These are phyloP conservation scores for Annulohypoxylon stygium DNA, from an alignment of 495 filamentous ascomycete species.

Conservation along the genomic window DNA sequence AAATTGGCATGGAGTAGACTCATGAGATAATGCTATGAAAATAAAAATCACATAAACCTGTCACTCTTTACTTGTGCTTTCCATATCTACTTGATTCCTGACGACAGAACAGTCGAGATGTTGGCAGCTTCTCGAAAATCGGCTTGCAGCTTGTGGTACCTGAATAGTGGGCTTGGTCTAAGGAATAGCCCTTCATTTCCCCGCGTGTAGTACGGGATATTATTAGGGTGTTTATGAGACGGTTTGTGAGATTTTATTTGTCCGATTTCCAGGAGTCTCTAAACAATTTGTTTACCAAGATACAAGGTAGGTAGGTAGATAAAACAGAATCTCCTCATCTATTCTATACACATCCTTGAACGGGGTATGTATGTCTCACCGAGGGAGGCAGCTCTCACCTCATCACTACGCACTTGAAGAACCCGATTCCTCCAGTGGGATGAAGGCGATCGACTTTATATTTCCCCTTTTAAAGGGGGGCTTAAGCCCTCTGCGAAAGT, in stretches of 20 bases:
- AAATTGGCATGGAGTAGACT: not conserved
- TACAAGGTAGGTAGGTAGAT: not conserved
- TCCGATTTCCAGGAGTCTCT: not conserved
- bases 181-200: not conserved
- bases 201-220: not conserved
- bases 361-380: slow-evolving; percentile 11
- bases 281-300: not conserved
- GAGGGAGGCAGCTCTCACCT: not conserved
- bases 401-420: not conserved
- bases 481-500: slow-evolving; percentile 5
- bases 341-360: slow-evolving; percentile 2
- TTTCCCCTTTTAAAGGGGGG: not conserved
- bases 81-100: not conserved
- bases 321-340: not conserved
- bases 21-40: not conserved
- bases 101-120: not conserved
- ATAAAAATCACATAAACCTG: slow-evolving; percentile 17
- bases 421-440: not conserved
- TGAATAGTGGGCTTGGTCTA: not conserved
- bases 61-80: not conserved
- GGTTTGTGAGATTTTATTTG: not conserved
- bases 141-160: not conserved
- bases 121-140: not conserved
- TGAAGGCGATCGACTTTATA: not conserved
- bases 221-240: not conserved